Evolutionary conservation across 768 basidiomycete species (phyloP).

Genomic region (Myochromella boudieri): DNA sequence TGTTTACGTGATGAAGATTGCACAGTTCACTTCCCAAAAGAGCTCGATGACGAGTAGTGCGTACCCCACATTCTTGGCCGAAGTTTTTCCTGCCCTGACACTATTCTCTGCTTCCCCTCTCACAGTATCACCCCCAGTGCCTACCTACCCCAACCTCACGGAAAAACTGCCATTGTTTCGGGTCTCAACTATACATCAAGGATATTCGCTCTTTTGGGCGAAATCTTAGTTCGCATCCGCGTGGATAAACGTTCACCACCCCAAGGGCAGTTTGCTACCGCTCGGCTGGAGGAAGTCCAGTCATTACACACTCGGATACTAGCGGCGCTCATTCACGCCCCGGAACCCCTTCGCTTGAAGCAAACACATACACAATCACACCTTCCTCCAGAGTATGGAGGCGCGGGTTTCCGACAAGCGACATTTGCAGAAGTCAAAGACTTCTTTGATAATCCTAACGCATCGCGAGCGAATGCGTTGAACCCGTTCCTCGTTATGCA

Average conservation of each 20-base stretch:
- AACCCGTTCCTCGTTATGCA: slow-evolving; percentile 93
- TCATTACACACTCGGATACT: slow-evolving; percentile 78
- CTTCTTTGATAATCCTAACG: slow-evolving; percentile 90
- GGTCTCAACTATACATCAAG: slow-evolving; percentile 87
- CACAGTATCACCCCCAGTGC: slow-evolving; percentile 78
- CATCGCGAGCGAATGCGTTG: slow-evolving; percentile 78
- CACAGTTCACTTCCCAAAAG: slow-evolving; percentile 84
- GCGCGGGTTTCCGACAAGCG: slow-evolving; percentile 74
- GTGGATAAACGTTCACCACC: slow-evolving; percentile 87
- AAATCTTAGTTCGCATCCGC: slow-evolving; percentile 83
- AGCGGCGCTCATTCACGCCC: slow-evolving; percentile 70
- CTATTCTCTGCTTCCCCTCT: slow-evolving; percentile 13
- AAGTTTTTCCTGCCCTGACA: slow-evolving; percentile 26
- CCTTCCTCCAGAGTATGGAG: slow-evolving; percentile 60
- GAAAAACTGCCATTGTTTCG: slow-evolving; percentile 80
- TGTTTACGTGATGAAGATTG: slow-evolving; percentile 90
- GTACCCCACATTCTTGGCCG: slow-evolving; percentile 33
- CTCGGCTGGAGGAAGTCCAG: slow-evolving; percentile 81
- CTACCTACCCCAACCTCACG: slow-evolving; percentile 85
- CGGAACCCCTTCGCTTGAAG: slow-evolving; percentile 74
- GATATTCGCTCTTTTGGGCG: slow-evolving; percentile 82
- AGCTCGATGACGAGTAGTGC: slow-evolving; percentile 88
- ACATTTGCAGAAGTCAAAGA: slow-evolving; percentile 89
- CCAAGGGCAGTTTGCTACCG: slow-evolving; percentile 82
- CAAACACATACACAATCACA: slow-evolving; percentile 47